phyloP scores from a whole-genome alignment of 805 yeast genomes.

The Nematodospora valgi region DNA sequence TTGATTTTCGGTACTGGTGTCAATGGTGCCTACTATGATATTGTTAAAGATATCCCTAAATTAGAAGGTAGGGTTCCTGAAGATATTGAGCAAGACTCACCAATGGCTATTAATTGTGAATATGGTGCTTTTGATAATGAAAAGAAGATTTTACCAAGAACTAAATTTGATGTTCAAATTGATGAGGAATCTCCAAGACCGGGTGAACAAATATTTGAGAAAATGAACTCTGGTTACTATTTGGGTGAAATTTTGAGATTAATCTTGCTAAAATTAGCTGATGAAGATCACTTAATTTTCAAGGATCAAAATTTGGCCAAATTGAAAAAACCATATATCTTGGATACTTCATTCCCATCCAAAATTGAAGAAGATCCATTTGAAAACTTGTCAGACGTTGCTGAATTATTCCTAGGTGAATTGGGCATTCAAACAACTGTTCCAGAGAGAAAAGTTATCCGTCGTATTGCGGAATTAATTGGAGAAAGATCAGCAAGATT shows the following conservation, averaged over 20 bases:
- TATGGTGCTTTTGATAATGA: conserved; percentile 97
- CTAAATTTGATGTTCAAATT: conserved; percentile 76
- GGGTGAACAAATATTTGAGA: conserved; percentile 92
- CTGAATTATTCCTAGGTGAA: conserved; percentile 55
- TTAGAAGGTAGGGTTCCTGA: conserved; percentile 63
- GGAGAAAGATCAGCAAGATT: conserved; percentile 93
- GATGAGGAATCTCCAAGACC: conserved; percentile 93
- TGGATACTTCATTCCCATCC: conserved; percentile 90
- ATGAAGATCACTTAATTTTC: conserved; percentile 61
- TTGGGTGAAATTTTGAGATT: conserved; percentile 89
- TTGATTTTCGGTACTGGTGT: conserved; percentile 96
- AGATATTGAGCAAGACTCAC: conserved; percentile 61
- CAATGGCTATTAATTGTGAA: conserved; percentile 97
- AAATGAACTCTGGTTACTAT: conserved; percentile 96
- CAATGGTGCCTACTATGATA: conserved; percentile 94
- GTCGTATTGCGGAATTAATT: conserved; percentile 78
- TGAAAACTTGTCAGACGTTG: conserved; percentile 76
- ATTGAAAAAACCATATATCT: conserved; percentile 60
- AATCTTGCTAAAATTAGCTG: conserved; percentile 67
- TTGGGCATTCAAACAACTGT: conserved; percentile 65
- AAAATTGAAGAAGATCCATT: conserved; percentile 85
- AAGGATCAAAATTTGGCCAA: conserved; percentile 62
- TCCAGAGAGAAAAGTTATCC: conserved; percentile 78
- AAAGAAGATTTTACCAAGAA: conserved; percentile 79
- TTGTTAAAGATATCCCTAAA: conserved; percentile 70